phyloP scores from a whole-genome alignment of 1,139 yeast genomes.

The Yamadazyma diddensiae region DNA sequence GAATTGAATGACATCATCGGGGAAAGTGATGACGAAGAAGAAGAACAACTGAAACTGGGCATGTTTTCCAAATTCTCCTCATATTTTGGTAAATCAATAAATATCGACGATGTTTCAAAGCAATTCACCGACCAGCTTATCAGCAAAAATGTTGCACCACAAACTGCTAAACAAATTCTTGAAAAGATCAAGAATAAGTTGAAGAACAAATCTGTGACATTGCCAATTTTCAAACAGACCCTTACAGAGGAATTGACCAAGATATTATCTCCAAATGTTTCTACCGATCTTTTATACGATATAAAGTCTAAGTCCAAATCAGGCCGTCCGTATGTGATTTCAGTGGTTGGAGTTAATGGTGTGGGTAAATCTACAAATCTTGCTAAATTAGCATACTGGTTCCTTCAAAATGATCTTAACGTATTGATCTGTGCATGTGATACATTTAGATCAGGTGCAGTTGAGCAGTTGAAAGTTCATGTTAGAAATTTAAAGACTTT shows the following conservation, averaged over 20 bases:
- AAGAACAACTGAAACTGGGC: slow-evolving; percentile 17
- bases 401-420: slow-evolving; percentile 80
- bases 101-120: slow-evolving; percentile 39
- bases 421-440: slow-evolving; percentile 96
- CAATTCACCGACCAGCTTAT: slow-evolving; percentile 43
- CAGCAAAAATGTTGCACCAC: slow-evolving; percentile 43
- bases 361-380: slow-evolving; percentile 96
- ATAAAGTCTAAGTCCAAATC: slow-evolving; percentile 49
- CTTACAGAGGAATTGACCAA: slow-evolving; percentile 75
- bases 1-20: slow-evolving; percentile 43
- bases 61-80: slow-evolving; percentile 37
- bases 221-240: slow-evolving; percentile 46
- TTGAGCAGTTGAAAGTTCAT: slow-evolving; percentile 92
- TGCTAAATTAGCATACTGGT: slow-evolving; percentile 94
- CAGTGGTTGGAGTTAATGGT: slow-evolving; percentile 97
- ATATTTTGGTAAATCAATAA: slow-evolving; percentile 37
- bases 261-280: slow-evolving; percentile 87
- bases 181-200: slow-evolving; percentile 35
- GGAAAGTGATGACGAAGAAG: slow-evolving; percentile 28
- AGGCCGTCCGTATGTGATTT: slow-evolving; percentile 80
- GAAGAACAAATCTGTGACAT: slow-evolving; percentile 29
- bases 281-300: slow-evolving; percentile 82
- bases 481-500: slow-evolving; percentile 73
- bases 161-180: slow-evolving; percentile 36
- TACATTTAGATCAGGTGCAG: slow-evolving; percentile 97